phyloP scores from a whole-genome alignment of 441 rosid genomes.

The Arabidopsis hybrid region DNA sequence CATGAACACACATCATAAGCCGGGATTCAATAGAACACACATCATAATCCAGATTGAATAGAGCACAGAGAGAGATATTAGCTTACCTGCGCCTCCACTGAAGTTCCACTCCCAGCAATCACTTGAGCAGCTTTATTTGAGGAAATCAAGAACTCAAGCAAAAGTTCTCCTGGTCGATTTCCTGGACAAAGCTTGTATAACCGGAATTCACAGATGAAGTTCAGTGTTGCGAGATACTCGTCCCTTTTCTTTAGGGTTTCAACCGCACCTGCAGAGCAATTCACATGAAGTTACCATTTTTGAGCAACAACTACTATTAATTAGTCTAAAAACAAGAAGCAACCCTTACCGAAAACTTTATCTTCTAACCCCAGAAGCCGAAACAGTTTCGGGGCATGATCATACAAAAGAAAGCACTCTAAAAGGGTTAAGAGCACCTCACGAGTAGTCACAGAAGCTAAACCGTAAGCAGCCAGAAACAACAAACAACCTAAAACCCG shows the following conservation, averaged over 20 bases:
- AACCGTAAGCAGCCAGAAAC: slow-evolving; percentile 38
- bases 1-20: slow-evolving; percentile 18
- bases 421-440: slow-evolving; percentile 19
- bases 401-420: slow-evolving; percentile 28
- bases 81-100: slow-evolving; percentile 25
- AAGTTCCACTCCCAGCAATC: slow-evolving; percentile 13
- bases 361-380: slow-evolving; percentile 35
- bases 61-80: slow-evolving; percentile 4
- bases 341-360: slow-evolving; percentile 33
- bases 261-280: slow-evolving; percentile 32
- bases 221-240: slow-evolving; percentile 30
- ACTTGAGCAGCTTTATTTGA: slow-evolving; percentile 3
- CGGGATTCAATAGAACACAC: slow-evolving; percentile 1
- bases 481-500: slow-evolving; percentile 34
- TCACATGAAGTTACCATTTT: not conserved
- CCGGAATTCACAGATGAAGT: slow-evolving; percentile 35
- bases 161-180: slow-evolving; percentile 26
- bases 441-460: slow-evolving; percentile 21
- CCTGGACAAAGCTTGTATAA: slow-evolving; percentile 5
- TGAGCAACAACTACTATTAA: slow-evolving; percentile 11
- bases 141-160: slow-evolving; percentile 18
- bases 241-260: slow-evolving; percentile 23
- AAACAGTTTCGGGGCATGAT: slow-evolving; percentile 36
- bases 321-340: slow-evolving; percentile 7
- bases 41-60: slow-evolving; percentile 3